Evolutionary conservation across 805 yeast species (phyloP).

Genomic region (Komagataella pastoris): DNA sequence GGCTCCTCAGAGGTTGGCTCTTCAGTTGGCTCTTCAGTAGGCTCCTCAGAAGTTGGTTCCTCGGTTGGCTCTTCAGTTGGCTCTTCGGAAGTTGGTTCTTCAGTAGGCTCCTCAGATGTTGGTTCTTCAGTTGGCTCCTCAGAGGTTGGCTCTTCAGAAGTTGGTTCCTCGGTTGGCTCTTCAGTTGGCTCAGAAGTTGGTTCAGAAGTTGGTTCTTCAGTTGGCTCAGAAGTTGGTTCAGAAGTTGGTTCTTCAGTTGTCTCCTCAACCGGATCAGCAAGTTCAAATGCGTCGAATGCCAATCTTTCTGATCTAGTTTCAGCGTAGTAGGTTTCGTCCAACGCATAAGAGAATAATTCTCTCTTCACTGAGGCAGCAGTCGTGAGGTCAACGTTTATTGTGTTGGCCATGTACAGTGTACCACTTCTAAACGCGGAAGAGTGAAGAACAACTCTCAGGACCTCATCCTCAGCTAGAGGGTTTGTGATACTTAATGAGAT

Average conservation of each 20-base stretch:
- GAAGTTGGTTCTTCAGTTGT: neutral
- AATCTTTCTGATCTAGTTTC: too few species aligned
- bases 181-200: neutral
- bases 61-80: neutral
- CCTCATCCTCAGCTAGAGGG: too few species aligned
- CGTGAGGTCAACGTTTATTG: too few species aligned
- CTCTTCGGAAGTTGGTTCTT: neutral
- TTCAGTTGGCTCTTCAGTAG: neutral
- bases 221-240: too few species aligned
- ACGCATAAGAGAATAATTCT: too few species aligned
- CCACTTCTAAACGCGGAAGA: too few species aligned
- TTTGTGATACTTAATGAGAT: too few species aligned
- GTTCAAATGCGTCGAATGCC: neutral
- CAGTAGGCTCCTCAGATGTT: neutral
- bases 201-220: neutral
- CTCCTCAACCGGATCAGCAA: neutral
- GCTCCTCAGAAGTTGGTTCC: neutral
- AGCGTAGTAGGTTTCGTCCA: too few species aligned
- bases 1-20: neutral
- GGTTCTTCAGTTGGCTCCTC: neutral
- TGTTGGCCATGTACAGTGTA: too few species aligned
- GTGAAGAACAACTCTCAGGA: too few species aligned
- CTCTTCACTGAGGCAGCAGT: too few species aligned
- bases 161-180: neutral
- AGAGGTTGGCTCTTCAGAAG: neutral